Evolutionary conservation across 179 eudicot genomes (phyloP).

Genomic region (Amaranthus tricolor): DNA sequence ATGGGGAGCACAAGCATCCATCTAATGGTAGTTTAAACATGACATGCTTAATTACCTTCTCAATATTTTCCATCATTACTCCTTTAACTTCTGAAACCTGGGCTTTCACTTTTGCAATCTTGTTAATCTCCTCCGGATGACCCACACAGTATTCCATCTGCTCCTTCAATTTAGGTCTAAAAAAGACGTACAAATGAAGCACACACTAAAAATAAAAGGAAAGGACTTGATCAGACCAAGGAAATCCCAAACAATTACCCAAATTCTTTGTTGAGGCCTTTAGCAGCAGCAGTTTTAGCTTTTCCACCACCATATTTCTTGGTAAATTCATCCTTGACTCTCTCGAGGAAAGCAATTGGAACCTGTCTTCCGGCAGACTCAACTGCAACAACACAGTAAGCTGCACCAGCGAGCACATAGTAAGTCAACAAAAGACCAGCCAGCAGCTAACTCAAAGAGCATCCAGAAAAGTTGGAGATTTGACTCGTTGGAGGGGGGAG

Average conservation of each 20-base stretch:
- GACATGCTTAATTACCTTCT: conserved; percentile 24
- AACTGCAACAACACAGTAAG: conserved; percentile 41
- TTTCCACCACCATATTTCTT: conserved; percentile 39
- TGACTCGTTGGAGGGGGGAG: not conserved
- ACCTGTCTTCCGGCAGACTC: conserved; percentile 38
- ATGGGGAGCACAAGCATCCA: not conserved
- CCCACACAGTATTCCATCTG: conserved; percentile 40
- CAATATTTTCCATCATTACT: conserved; percentile 43
- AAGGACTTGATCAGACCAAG: not conserved
- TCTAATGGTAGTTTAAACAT: not conserved
- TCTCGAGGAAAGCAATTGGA: conserved; percentile 37
- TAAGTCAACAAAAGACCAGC: conserved; percentile 1
- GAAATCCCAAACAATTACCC: conserved; percentile 23
- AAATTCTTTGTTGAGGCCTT: conserved; percentile 37
- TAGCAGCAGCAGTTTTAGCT: conserved; percentile 30
- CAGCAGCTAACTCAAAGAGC: not conserved
- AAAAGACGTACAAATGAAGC: conserved; percentile 3
- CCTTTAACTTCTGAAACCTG: conserved; percentile 45
- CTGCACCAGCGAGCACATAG: conserved; percentile 19
- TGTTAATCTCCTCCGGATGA: conserved; percentile 37
- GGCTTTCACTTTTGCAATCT: conserved; percentile 41
- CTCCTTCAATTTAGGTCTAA: conserved; percentile 38
- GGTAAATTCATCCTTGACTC: conserved; percentile 36
- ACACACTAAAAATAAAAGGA: not conserved
- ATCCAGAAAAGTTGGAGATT: not conserved